Evolutionary conservation across 1,284 basidiomycete species (phyloP), one percentile per base, ranked within the genome.

Genomic region (Sporisorium sorghi): DNA sequence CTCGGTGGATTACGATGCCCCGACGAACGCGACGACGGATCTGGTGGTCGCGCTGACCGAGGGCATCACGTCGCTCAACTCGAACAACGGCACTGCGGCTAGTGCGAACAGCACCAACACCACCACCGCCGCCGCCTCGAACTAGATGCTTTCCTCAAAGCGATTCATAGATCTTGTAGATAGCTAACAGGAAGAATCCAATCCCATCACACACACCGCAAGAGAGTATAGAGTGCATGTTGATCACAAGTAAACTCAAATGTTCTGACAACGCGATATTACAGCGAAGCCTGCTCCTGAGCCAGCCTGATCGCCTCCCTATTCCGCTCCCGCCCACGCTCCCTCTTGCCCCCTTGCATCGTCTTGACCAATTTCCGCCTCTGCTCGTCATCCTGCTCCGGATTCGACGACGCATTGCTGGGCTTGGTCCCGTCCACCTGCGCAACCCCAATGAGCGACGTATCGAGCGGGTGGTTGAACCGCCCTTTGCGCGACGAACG

Each of bases 1-100:
- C 47, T 59, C 60, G 48, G 71, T 75, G 39, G 80, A 81, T 54
- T 82, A 81, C 50, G 78, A 81, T 57, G 80, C 81, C 1, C 77
- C 78, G 3, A 63, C 40, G 33, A 42, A 58, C 35, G 58, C 46
- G 8, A 66, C 58, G 12, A 3, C 11, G 17, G 21, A 53, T 5
- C 32, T 52, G 0, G 17, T 60, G 17, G 11, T 53, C n/a, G 68
- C 68, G 14, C 49, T 71, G 8, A 58, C 51, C 12, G 26, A 35
- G 15, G 39, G 68, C 55, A 65, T 65, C 49, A 50, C 56, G 15
- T 59, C 53, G 35, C 68, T 65, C 49, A 71, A 58, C 53, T 52
- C 53, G n/a, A 51, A 56, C 37, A 51, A 56, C 37, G 50, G 24
- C 14, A 67, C 46, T 7, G 21, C 55, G 15, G 42, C 33, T 24